Evolutionary conservation across 257 asterid genomes (phyloP).

Genomic region (Solanum piurae): DNA sequence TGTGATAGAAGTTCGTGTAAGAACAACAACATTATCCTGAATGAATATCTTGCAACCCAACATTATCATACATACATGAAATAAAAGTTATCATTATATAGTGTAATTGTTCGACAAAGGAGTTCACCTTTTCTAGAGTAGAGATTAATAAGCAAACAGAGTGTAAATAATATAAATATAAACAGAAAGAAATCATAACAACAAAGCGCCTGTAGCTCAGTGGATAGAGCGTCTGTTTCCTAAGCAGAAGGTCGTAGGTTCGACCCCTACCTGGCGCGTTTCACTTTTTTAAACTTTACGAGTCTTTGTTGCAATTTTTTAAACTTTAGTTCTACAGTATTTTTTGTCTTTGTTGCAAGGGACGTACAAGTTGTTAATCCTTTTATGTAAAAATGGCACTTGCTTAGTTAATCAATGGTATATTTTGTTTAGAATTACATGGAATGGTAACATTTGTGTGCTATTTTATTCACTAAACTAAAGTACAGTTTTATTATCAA

Average conservation of each 20-base stretch:
- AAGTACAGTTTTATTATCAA: neutral
- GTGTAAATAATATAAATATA: too few species aligned
- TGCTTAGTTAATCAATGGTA: neutral
- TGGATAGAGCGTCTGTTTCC: slow-evolving; percentile 99
- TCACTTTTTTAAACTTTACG: too few species aligned
- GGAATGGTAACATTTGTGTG: neutral
- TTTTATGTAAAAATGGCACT: neutral
- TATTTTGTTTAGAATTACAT: neutral
- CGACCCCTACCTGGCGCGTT: slow-evolving; percentile 99
- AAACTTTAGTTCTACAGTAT: too few species aligned
- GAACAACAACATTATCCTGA: neutral
- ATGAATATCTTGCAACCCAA: neutral
- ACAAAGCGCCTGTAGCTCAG: slow-evolving; percentile 92
- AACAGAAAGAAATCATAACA: too few species aligned
- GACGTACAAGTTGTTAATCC: neutral
- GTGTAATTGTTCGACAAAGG: neutral
- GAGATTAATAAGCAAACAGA: neutral
- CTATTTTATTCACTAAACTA: neutral
- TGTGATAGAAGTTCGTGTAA: neutral
- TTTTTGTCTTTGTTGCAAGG: neutral
- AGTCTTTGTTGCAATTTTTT: too few species aligned
- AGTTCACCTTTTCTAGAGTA: neutral
- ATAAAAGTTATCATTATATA: neutral
- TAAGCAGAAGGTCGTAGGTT: slow-evolving; percentile 97
- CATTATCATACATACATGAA: neutral